Conservation (phyloP, 768 basidiomycete species). For the Collybiopsis confluens region DNA sequence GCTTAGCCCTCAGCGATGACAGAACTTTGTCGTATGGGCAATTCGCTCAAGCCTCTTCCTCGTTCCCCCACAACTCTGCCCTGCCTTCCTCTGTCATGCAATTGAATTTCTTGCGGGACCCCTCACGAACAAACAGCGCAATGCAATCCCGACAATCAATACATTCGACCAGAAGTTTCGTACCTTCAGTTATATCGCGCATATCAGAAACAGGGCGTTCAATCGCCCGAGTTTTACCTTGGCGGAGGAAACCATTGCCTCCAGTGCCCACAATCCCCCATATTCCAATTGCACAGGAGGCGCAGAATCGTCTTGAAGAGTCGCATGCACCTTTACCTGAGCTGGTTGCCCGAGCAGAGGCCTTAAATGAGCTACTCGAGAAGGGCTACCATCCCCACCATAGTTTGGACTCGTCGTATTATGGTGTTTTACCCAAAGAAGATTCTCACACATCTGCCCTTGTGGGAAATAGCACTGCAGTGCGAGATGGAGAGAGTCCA, state of each 20-base stretch:
- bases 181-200: conserved; percentile 48
- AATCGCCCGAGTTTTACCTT: conserved; percentile 30
- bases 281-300: conserved; percentile 37
- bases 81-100: conserved; percentile 21
- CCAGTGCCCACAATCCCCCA: conserved; percentile 52
- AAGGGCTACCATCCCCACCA: conserved; percentile 51
- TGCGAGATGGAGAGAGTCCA: background rate
- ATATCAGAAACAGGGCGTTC: conserved; percentile 37
- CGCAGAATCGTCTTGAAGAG: conserved; percentile 39
- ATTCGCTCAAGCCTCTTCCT: background rate
- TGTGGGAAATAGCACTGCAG: background rate
- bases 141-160: conserved; percentile 31
- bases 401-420: conserved; percentile 30
- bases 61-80: conserved; percentile 11
- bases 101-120: conserved; percentile 14
- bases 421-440: conserved; percentile 5
- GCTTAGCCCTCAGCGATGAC: conserved; percentile 1
- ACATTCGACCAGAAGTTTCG: conserved; percentile 42
- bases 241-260: conserved; percentile 55
- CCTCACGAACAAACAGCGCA: background rate
- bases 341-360: conserved; percentile 46
- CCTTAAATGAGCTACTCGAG: conserved; percentile 45
- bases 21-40: conserved; percentile 4
- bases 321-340: conserved; percentile 47
- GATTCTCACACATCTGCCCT: background rate